These are phyloP conservation scores for Aspergillus avenaceus DNA, from an alignment of 495 filamentous ascomycete genomes.

Conservation along the genomic window DNA sequence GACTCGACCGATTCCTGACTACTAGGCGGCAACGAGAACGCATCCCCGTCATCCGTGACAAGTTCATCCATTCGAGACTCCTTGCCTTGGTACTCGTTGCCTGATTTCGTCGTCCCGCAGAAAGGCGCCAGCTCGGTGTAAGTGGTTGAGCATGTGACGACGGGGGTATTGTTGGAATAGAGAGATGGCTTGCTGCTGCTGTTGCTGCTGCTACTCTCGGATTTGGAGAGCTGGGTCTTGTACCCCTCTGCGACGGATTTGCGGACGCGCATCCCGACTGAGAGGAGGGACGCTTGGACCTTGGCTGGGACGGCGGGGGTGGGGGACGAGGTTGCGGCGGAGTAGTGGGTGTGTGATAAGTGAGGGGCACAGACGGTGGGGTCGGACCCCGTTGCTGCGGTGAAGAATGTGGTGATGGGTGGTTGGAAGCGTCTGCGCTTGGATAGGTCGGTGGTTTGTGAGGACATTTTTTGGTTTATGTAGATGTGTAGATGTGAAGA, in stretches of 20 bases:
- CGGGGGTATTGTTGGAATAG: conserved; percentile 19
- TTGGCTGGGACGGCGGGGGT: conserved; percentile 51
- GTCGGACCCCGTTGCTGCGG: conserved; percentile 12
- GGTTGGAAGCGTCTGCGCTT: conserved; percentile 47
- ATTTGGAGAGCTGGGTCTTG: conserved; percentile 55
- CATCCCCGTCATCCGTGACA: conserved; percentile 36
- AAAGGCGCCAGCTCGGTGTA: conserved; percentile 65
- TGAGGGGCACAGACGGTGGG: conserved; percentile 8
- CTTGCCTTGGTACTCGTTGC: too few species aligned
- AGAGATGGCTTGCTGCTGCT: conserved; percentile 23
- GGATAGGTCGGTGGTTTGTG: conserved; percentile 18
- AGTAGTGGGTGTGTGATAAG: conserved; percentile 39
- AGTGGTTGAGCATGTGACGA: conserved; percentile 15
- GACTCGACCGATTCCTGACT: conserved; percentile 41
- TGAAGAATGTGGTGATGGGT: conserved; percentile 43
- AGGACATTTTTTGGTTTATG: neutral
- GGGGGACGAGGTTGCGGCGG: conserved; percentile 37
- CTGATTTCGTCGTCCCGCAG: conserved; percentile 67
- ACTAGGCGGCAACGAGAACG: conserved; percentile 39
- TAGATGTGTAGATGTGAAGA: neutral
- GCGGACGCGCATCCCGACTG: conserved; percentile 87
- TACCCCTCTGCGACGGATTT: conserved; percentile 91
- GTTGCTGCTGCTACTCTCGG: too few species aligned
- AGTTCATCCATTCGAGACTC: conserved; percentile 10
- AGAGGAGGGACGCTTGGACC: conserved; percentile 74